Base-by-base conservation (phyloP, 2,329 filamentous ascomycete species). In the Trichoderma pleuroti region DNA sequence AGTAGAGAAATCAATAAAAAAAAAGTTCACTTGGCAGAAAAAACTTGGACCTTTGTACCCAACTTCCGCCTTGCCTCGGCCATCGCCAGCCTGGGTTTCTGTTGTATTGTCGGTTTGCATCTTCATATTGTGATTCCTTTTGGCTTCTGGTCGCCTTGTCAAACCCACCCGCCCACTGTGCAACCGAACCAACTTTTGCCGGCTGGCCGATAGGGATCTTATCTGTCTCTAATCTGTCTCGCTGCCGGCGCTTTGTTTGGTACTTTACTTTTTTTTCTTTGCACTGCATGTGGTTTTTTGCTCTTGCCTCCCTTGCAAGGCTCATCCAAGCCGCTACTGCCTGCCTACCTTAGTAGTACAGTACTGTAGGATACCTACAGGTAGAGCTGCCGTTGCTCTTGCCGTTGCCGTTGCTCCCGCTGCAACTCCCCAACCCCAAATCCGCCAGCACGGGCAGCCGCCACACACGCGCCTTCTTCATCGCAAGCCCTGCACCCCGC, bases 391-490 rank as follows among this genome's bases (percentile, higher is more conserved):
- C 32, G 39, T 39, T 46, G 68, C 46, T 42, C 24, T 28, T 30
- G 68, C 39, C 36, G 54, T 49, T 64, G 59, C 68, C 36, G 60
- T 36, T 59, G 59, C 49, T 65, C 34, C 68, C 60, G 68, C 59
- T 70, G 68, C 68, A 14, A 56, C 60, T 56, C 16, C 42, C 52
- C 49, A 12, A 52, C 21, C 34, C 57, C 57, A 60, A 68, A n/a
- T 26, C 65, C 39, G 39, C 54, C 65, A 68, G 52, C 64, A 59
- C 64, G 64, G 49, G 65, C 63, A 63, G 59, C 64, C 65, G 70
- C 70, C 70, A 68, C 70, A 68, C 64, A 68, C 70, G 65, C 70
- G 70, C 65, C 65, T 68, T 64, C 64, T 61, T 52, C 59, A 60
- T 61, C 59, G 39, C 56, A 34, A 42, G 49, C 49, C 34, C 64